These are phyloP conservation scores for Candida adriatica DNA, from an alignment of 805 yeast species.

Conservation along the genomic window DNA sequence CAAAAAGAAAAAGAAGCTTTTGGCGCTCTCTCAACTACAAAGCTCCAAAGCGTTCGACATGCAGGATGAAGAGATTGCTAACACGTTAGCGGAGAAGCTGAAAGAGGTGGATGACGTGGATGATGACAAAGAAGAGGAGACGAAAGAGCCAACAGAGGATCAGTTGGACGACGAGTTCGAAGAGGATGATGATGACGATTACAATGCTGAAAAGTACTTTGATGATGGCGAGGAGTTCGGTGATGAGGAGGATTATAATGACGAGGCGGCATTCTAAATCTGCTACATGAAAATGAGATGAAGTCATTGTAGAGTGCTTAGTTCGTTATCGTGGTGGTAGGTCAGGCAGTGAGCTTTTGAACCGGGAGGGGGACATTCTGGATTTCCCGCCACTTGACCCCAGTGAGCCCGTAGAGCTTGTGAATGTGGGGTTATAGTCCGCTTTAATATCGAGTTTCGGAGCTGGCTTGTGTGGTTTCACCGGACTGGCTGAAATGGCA, in stretches of 20 bases:
- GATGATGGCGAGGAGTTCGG: conserved; percentile 51
- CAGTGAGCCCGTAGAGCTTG: conserved; percentile 4
- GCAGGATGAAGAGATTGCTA: conserved; percentile 18
- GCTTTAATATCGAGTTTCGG: too few relatives aligned
- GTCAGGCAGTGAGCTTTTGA: conserved; percentile 18
- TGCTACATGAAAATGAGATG: background rate
- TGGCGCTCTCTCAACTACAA: conserved; percentile 32
- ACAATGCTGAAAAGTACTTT: conserved; percentile 56
- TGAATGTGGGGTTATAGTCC: background rate
- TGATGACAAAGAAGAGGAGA: conserved; percentile 34
- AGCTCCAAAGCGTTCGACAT: conserved; percentile 19
- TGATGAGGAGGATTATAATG: conserved; percentile 45
- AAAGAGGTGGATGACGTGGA: conserved; percentile 43
- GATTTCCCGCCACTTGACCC: conserved; percentile 9
- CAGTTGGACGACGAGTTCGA: conserved; percentile 52
- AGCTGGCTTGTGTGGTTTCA: conserved; percentile 2
- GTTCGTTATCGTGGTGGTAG: conserved; percentile 8
- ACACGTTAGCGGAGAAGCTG: conserved; percentile 40
- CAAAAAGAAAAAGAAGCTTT: conserved; percentile 43
- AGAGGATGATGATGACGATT: conserved; percentile 58
- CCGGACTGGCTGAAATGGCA: conserved; percentile 5
- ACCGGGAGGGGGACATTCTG: conserved; percentile 18
- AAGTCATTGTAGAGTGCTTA: background rate
- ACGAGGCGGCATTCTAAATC: conserved; percentile 52
- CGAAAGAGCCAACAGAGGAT: conserved; percentile 31